phyloP scores from a whole-genome alignment of 371 early-diverging fungal species.

The Lichtheimia ornata region DNA sequence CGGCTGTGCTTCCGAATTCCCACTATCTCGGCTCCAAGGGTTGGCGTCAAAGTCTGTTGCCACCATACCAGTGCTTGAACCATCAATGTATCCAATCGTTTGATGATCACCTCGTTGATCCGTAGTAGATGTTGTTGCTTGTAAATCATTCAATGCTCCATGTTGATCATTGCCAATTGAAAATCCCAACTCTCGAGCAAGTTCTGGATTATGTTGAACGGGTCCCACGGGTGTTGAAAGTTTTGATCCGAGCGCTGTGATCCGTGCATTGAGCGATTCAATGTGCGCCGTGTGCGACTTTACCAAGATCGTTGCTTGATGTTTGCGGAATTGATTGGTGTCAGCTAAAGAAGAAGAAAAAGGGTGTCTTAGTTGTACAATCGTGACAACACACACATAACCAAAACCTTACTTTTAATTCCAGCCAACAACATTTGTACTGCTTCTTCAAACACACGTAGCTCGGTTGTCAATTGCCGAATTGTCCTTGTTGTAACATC shows the following conservation, averaged over 20 bases:
- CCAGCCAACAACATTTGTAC: conserved; percentile 63
- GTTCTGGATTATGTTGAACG: conserved; percentile 35
- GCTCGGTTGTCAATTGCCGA: conserved; percentile 33
- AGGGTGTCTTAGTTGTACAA: neutral
- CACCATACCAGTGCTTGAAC: neutral
- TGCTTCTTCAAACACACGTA: conserved; percentile 59
- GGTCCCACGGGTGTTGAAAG: conserved; percentile 39
- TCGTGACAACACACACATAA: neutral
- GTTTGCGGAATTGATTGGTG: conserved; percentile 52
- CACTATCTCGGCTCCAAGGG: conserved; percentile 41
- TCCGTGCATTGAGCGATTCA: conserved; percentile 41
- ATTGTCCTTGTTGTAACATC: conserved; percentile 10
- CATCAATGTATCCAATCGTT: conserved; percentile 5
- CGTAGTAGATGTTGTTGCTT: neutral
- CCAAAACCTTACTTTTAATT: conserved; percentile 55
- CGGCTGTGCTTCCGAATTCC: neutral
- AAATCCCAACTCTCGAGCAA: conserved; percentile 47
- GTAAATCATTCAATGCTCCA: neutral
- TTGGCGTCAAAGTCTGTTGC: conserved; percentile 39
- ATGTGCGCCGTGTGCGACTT: conserved; percentile 51
- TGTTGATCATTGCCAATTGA: conserved; percentile 5
- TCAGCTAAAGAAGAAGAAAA: conserved; percentile 45
- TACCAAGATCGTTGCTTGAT: conserved; percentile 49
- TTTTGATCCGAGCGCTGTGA: conserved; percentile 30
- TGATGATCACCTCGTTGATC: conserved; percentile 4